Conservation (phyloP, 306 rosid species). For the Pyrus betulifolia region DNA sequence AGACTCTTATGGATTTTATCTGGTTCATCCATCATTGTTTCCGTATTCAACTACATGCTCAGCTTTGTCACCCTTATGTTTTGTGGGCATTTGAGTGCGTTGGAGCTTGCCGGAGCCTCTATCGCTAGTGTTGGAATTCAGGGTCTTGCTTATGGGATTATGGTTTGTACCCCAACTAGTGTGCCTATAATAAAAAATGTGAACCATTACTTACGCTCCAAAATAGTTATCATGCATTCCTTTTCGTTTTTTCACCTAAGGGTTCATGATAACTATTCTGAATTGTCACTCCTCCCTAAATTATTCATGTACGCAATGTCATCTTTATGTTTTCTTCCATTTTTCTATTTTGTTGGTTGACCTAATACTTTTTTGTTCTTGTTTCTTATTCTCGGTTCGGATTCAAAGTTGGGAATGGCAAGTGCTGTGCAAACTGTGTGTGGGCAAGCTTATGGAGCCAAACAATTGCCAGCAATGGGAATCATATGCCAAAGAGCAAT, state of each 20-base stretch:
- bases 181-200: not conserved
- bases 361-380: not conserved
- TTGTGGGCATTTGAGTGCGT: conserved; percentile 46
- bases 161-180: conserved; percentile 27
- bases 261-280: too few species aligned
- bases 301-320: too few species aligned
- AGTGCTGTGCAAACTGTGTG: conserved; percentile 76
- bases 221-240: too few species aligned
- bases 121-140: conserved; percentile 59
- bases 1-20: conserved; percentile 51
- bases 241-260: too few species aligned
- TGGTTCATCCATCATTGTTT: conserved; percentile 26
- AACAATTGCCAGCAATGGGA: conserved; percentile 39
- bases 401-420: conserved; percentile 61
- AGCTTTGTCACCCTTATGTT: conserved; percentile 45
- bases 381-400: not conserved
- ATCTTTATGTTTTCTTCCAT: not conserved
- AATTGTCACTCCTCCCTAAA: too few species aligned
- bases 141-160: conserved; percentile 69
- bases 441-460: conserved; percentile 76
- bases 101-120: conserved; percentile 72
- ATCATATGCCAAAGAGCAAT: conserved; percentile 54
- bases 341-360: not conserved
- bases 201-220: too few species aligned
- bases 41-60: conserved; percentile 37